Conservation (phyloP, 2,329 filamentous ascomycete species). For the Aureobasidium sp. region DNA sequence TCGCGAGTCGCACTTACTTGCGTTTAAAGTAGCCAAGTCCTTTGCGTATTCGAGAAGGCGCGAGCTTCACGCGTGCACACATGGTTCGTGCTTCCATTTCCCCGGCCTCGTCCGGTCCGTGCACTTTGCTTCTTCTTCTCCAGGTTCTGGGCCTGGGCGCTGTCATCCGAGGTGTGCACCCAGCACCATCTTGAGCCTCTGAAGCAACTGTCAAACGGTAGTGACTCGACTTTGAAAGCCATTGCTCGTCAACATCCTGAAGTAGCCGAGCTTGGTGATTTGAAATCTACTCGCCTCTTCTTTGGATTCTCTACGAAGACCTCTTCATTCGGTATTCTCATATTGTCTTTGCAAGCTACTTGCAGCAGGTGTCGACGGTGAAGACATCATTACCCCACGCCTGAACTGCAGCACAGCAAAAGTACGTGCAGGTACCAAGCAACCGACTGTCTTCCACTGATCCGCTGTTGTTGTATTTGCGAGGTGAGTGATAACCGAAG, state of each 20-base stretch:
- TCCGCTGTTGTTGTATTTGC: slow-evolving; percentile 17
- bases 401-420: neutral
- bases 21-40: neutral
- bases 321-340: neutral
- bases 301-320: no score
- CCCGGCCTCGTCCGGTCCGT: neutral
- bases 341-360: neutral
- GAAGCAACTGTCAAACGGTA: neutral
- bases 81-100: slow-evolving; percentile 3
- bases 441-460: slow-evolving; percentile 20
- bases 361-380: neutral
- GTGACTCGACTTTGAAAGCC: neutral
- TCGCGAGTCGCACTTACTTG: neutral
- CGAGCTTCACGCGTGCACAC: neutral
- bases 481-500: slow-evolving; percentile 16
- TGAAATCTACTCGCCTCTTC: no score
- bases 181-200: neutral
- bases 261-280: neutral
- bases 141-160: slow-evolving; percentile 2
- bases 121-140: neutral
- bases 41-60: slow-evolving; percentile 1
- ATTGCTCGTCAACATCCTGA: neutral
- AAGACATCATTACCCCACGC: neutral
- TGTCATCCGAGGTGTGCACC: slow-evolving; percentile 2
- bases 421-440: neutral